phyloP scores from a whole-genome alignment of 2,329 filamentous ascomycete species.

The Ilyonectria robusta region DNA sequence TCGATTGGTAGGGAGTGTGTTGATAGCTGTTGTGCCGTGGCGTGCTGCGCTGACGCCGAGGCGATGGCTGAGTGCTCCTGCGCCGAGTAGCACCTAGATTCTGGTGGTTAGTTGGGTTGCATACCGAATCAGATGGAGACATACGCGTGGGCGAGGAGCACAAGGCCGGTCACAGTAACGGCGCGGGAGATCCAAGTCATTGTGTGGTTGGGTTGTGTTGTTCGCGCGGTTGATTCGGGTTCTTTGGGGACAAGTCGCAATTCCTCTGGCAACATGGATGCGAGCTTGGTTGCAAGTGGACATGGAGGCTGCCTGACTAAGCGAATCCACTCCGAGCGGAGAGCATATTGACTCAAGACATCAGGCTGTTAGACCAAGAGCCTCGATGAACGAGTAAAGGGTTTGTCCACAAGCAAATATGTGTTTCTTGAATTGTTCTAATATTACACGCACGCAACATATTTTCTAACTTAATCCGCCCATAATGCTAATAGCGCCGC shows the following conservation, averaged over 20 bases:
- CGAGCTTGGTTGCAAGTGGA: conserved; percentile 8
- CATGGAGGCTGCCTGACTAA: conserved; percentile 43
- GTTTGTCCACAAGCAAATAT: not conserved
- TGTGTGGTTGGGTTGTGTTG: conserved; percentile 32
- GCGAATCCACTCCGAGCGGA: conserved; percentile 10
- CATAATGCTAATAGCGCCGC: conserved; percentile 25
- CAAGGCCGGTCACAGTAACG: conserved; percentile 80
- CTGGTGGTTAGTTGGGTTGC: conserved; percentile 34
- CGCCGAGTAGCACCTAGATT: conserved; percentile 89
- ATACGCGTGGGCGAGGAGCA: conserved; percentile 91
- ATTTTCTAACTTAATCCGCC: conserved; percentile 32
- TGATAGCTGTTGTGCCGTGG: conserved; percentile 58
- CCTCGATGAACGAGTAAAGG: not conserved
- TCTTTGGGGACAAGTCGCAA: conserved; percentile 41
- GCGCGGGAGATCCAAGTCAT: conserved; percentile 82
- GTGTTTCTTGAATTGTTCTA: not conserved
- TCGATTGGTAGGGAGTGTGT: conserved; percentile 79
- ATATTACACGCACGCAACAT: conserved; percentile 18
- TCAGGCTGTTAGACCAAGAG: not conserved
- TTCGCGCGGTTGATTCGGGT: conserved; percentile 21
- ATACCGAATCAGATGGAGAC: conserved; percentile 49
- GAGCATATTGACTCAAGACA: not conserved
- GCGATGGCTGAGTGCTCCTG: conserved; percentile 89
- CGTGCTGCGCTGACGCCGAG: conserved; percentile 64
- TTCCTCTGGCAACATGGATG: conserved; percentile 7